Conservation (phyloP, 139 green algal genomes). For the Chlamydomonas asymmetrica region DNA sequence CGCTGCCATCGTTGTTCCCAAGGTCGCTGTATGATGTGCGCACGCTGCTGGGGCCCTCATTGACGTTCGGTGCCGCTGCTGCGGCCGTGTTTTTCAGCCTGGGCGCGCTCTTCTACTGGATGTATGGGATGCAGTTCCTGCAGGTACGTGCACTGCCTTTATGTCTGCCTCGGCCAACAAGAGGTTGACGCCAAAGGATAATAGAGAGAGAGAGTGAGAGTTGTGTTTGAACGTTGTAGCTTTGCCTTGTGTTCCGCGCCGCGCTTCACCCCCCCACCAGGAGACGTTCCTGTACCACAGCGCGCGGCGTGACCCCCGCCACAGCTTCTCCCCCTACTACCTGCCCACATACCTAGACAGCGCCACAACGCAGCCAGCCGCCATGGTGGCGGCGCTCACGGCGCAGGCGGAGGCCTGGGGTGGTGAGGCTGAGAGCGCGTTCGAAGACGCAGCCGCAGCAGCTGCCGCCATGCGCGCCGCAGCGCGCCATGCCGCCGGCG, state of each 20-base stretch:
- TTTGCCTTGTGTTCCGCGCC: too few species aligned
- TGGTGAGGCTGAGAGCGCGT: neutral
- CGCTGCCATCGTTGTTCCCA: too few species aligned
- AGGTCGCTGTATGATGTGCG: too few species aligned
- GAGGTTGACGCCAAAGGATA: too few species aligned
- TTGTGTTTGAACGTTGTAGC: too few species aligned
- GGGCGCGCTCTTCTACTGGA: slow-evolving; percentile 47
- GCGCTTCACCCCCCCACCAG: too few species aligned
- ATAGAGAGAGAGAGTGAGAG: too few species aligned
- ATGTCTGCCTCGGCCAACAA: too few species aligned
- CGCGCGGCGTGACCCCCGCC: slow-evolving; percentile 73
- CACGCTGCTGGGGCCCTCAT: too few species aligned
- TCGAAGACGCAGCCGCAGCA: slow-evolving; percentile 1
- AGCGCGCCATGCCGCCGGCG: too few species aligned
- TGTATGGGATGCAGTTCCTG: slow-evolving; percentile 73
- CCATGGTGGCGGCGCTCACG: neutral
- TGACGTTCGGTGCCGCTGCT: slow-evolving; percentile 32
- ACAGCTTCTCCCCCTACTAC: slow-evolving; percentile 95
- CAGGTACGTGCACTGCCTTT: too few species aligned
- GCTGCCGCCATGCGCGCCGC: neutral
- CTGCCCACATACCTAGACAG: slow-evolving; percentile 78
- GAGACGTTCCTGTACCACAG: slow-evolving; percentile 90
- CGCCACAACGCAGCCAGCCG: neutral
- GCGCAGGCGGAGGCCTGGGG: neutral
- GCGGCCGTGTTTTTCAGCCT: slow-evolving; percentile 58